phyloP scores from a whole-genome alignment of 768 basidiomycete species.

The Boletus sensibilis region DNA sequence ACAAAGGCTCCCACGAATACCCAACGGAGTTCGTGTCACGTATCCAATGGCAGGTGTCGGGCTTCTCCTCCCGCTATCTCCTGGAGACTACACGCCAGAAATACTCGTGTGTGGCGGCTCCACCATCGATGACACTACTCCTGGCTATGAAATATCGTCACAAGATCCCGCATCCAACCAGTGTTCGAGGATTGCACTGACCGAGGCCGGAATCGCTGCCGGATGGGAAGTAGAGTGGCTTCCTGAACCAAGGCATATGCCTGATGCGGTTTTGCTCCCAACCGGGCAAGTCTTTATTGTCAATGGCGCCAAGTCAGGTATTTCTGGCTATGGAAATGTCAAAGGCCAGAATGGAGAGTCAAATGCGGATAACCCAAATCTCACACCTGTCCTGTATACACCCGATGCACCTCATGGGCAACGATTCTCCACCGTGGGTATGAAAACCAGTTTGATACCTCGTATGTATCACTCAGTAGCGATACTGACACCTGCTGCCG shows the following conservation, averaged over 20 bases:
- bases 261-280: conserved; percentile 78
- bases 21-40: conserved; percentile 76
- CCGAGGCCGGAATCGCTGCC: conserved; percentile 55
- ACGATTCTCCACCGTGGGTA: conserved; percentile 57
- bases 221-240: conserved; percentile 80
- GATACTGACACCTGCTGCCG: conserved; percentile 68
- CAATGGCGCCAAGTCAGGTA: conserved; percentile 72
- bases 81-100: conserved; percentile 64
- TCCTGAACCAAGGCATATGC: conserved; percentile 74
- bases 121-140: conserved; percentile 53
- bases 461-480: conserved; percentile 84
- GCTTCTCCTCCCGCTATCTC: conserved; percentile 68
- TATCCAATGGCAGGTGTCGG: conserved; percentile 82
- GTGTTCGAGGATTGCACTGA: conserved; percentile 68
- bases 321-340: conserved; percentile 79
- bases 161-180: conserved; percentile 72
- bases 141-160: conserved; percentile 64
- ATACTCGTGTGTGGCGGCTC: conserved; percentile 81
- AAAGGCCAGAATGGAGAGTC: conserved; percentile 65
- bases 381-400: conserved; percentile 69
- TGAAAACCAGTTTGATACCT: conserved; percentile 67
- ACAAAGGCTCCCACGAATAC: conserved; percentile 60
- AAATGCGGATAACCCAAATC: conserved; percentile 72
- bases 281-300: conserved; percentile 71
- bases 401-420: conserved; percentile 50